Percentiles rank a stretch among this genome's conserved stretches.
These are phyloP conservation scores for Candida oleophila DNA, from an alignment of 805 yeast genomes.

Conservation along the genomic window DNA sequence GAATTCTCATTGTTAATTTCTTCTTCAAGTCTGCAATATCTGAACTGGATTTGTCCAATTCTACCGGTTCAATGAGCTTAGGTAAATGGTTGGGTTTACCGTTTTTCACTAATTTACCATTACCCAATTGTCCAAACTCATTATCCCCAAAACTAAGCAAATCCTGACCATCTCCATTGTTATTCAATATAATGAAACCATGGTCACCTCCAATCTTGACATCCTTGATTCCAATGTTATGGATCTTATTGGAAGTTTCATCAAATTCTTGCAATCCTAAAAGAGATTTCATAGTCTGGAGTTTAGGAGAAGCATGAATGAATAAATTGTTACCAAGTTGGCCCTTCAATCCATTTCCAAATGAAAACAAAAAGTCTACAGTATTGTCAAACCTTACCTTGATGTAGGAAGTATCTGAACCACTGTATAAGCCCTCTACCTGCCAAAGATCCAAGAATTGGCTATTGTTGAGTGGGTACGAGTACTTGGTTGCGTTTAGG, in stretches of 20 bases:
- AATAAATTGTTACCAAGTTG: slow-evolving; percentile 80
- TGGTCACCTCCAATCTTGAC: slow-evolving; percentile 71
- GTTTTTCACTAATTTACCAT: slow-evolving; percentile 65
- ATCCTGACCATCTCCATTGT: slow-evolving; percentile 45
- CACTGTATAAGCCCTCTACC: slow-evolving; percentile 60
- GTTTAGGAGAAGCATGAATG: slow-evolving; percentile 70
- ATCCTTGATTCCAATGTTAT: slow-evolving; percentile 46
- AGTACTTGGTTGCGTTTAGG: slow-evolving; percentile 14
- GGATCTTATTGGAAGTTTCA: slow-evolving; percentile 41
- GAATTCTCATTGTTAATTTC: slow-evolving; percentile 28
- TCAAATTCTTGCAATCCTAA: slow-evolving; percentile 52
- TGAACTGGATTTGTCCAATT: slow-evolving; percentile 17
- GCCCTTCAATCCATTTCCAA: slow-evolving; percentile 86
- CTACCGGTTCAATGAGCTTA: slow-evolving; percentile 55
- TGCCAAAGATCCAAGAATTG: slow-evolving; percentile 25
- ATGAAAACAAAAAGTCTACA: slow-evolving; percentile 45
- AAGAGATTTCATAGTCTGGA: slow-evolving; percentile 55
- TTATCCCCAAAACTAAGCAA: slow-evolving; percentile 84
- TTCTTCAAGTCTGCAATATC: slow-evolving; percentile 9
- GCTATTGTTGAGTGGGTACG: slow-evolving; percentile 37
- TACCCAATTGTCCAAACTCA: slow-evolving; percentile 79
- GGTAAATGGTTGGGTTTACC: slow-evolving; percentile 57
- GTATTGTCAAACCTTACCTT: slow-evolving; percentile 22
- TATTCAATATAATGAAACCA: slow-evolving; percentile 54
- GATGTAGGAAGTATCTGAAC: slow-evolving; percentile 54